phyloP scores from a whole-genome alignment of 2,329 filamentous ascomycete species.

The Diplodia corticola region DNA sequence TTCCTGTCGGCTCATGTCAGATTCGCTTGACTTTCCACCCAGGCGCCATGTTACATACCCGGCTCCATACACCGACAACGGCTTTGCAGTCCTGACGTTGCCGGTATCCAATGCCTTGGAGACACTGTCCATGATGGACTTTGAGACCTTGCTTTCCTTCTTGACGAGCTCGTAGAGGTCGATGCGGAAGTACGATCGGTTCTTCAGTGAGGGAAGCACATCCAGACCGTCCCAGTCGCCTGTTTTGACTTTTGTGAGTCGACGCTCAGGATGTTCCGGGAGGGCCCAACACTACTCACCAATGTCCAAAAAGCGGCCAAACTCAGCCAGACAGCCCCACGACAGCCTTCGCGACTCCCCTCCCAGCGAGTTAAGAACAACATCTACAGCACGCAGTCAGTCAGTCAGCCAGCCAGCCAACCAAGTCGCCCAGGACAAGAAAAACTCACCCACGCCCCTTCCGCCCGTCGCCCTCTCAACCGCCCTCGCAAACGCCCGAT shows the following conservation, averaged over 20 bases:
- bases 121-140: neutral
- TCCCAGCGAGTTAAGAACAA: constrained; percentile 35
- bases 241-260: neutral
- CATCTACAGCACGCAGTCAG: too few species aligned
- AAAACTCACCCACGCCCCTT: constrained; percentile 29
- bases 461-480: constrained; percentile 30
- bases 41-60: neutral
- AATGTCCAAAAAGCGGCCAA: constrained; percentile 34
- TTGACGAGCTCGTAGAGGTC: constrained; percentile 18
- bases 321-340: constrained; percentile 32
- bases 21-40: neutral
- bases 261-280: neutral
- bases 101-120: neutral
- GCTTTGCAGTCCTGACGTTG: neutral
- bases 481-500: constrained; percentile 30
- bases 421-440: too few species aligned
- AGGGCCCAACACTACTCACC: constrained; percentile 7
- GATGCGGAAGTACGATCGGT: constrained; percentile 11
- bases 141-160: neutral
- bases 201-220: constrained; percentile 3
- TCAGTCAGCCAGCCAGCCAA: too few species aligned
- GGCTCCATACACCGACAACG: neutral
- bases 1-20: neutral
- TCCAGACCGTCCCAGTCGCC: constrained; percentile 7
- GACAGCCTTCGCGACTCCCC: constrained; percentile 31